Evolutionary conservation across 148 eudicot species (phyloP).

Genomic region (Nyssa sinensis): DNA sequence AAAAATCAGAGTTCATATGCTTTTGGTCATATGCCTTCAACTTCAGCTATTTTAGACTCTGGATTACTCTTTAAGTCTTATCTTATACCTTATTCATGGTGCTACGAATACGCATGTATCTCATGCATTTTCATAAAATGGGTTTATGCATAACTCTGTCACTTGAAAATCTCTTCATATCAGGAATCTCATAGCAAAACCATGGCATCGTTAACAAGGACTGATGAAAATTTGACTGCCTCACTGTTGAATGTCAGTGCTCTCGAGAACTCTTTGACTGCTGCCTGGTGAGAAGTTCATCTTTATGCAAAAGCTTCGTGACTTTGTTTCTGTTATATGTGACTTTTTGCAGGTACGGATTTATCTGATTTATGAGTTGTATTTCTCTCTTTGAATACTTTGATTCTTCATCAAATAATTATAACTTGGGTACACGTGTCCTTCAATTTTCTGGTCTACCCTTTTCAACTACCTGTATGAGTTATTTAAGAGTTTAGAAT

Average conservation of each 20-base stretch:
- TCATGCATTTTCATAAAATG: background rate
- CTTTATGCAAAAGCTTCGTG: conserved; percentile 98
- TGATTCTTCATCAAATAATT: background rate
- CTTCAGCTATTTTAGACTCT: background rate
- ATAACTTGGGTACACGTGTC: background rate
- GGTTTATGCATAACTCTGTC: background rate
- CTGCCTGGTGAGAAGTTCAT: conserved; percentile 94
- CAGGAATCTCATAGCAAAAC: conserved; percentile 87
- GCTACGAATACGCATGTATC: background rate
- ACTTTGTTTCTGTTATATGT: conserved; percentile 87
- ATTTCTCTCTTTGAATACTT: conserved; percentile 4
- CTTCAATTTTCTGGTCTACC: background rate
- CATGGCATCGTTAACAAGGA: conserved; percentile 49
- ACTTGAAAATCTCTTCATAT: conserved; percentile 9
- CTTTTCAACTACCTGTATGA: background rate
- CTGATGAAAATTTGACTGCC: conserved; percentile 68
- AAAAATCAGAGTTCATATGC: background rate
- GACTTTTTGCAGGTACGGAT: conserved; percentile 89
- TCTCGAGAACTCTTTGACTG: conserved; percentile 66
- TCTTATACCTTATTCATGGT: conserved; percentile 2
- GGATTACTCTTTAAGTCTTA: background rate
- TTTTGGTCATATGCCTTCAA: background rate
- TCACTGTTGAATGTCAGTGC: conserved; percentile 60
- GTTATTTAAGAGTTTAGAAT: background rate
- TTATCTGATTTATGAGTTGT: conserved; percentile 32